Evolutionary conservation across 306 rosid genomes (phyloP), one percentile per base, ranked within the genome.

Genomic region (Trifolium subterraneum): DNA sequence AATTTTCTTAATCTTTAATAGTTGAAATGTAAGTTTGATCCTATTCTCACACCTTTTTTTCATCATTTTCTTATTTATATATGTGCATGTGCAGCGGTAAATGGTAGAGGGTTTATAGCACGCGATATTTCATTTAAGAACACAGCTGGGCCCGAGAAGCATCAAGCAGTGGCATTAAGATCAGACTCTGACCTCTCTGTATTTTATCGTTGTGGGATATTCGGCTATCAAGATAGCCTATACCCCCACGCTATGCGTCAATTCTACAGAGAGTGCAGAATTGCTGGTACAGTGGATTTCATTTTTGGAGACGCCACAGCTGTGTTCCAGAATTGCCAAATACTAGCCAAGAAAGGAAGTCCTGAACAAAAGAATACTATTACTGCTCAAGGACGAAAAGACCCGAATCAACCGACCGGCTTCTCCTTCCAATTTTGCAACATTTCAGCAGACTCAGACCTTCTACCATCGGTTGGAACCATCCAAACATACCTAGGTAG

Each of bases 191-290:
- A 94, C 70, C 89, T 94, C 2, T 86, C 97, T 0, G 99, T 87
- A 3, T 94, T 84, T 70, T 92, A 77, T 71, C 69, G 93, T 1
- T 90, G 95, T 12, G 84, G 83, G 9, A 77, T 92, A 7, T 78
- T 58, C 5, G 97, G 93, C 0, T 92, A 68, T 84, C 97, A 94
- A 79, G 99, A 94, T 82, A 86, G 89, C 15, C 85, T 94, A 7
- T 94, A 90, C 55, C 79, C 99, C 1, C 99, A 94, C 87, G 68
- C 96, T 7, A 92, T 90, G 99, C 95, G 99, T 10, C 99, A 94
- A 47, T 94, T 94, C 77, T 94, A 72, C 78, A 70, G 94, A 35
- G 96, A 94, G 5, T 94, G 99, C 79, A 81, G 16, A 4, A 87
- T 94, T 55, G 82, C 72, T 1, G 99, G 99, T 79, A 92, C 99